A percentile compares a stretch with the other conserved stretches of the same genome.
Conservation (phyloP, 305 asterid genomes). For the Solanum chacoense region DNA sequence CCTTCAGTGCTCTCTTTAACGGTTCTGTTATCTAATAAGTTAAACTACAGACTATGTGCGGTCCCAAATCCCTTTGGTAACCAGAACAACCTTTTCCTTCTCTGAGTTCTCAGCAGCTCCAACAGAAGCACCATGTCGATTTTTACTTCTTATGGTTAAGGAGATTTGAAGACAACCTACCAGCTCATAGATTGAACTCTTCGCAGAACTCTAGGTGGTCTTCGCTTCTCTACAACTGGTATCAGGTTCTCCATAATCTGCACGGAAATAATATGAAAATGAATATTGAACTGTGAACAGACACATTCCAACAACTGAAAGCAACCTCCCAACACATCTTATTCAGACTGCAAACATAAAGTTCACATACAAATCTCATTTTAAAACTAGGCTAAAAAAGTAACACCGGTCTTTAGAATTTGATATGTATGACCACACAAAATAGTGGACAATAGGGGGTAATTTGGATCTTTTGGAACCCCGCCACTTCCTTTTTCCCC, state of each 20-base stretch:
- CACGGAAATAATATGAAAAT: constrained; percentile 7
- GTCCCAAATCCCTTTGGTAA: not conserved
- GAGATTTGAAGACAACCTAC: constrained; percentile 8
- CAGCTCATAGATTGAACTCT: constrained; percentile 45
- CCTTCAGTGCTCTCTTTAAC: not conserved
- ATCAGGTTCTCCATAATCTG: constrained; percentile 79
- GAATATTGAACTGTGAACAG: not conserved
- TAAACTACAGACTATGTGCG: not conserved
- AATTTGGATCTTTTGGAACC: not conserved
- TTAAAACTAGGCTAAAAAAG: not conserved
- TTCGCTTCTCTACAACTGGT: constrained; percentile 56
- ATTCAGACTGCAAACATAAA: not conserved
- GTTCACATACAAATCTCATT: not conserved
- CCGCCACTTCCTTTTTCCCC: not conserved
- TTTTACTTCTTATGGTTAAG: not conserved
- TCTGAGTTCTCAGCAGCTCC: not conserved
- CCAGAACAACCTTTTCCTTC: not conserved
- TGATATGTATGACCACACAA: not conserved
- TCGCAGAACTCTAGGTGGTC: constrained; percentile 52
- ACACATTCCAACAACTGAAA: not conserved
- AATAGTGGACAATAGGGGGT: not conserved
- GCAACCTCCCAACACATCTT: not conserved
- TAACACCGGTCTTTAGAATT: not conserved
- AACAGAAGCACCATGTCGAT: not conserved
- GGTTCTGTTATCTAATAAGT: not conserved